These are phyloP conservation scores for Aurantiochytrium sp. DNA, from an alignment of 108 stramenopile genomes.

Conservation along the genomic window DNA sequence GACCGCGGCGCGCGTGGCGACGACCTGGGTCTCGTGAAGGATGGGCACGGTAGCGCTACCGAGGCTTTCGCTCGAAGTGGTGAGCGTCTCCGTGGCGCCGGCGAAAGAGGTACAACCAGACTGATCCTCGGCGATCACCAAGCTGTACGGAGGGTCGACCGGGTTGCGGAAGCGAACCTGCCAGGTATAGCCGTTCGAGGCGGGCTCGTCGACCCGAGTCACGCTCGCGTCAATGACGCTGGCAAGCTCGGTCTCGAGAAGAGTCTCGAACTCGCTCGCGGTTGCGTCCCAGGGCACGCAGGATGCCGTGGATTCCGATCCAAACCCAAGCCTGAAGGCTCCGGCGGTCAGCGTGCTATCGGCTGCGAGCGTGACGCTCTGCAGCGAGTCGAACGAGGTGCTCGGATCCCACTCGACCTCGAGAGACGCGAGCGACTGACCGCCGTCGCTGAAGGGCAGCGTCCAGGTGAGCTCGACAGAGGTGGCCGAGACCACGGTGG, in stretches of 20 bases:
- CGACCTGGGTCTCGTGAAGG: constrained; percentile 55
- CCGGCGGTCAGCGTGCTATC: neutral
- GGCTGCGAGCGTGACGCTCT: neutral
- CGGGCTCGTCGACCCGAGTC: constrained; percentile 41
- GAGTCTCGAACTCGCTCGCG: constrained; percentile 49
- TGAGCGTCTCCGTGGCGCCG: neutral
- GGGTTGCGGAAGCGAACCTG: neutral
- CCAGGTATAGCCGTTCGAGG: neutral
- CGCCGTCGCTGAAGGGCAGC: constrained; percentile 67
- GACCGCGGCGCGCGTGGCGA: constrained; percentile 41
- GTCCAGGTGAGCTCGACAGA: constrained; percentile 54
- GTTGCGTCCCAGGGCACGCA: constrained; percentile 64
- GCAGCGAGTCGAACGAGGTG: constrained; percentile 46
- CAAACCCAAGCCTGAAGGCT: neutral
- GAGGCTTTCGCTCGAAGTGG: neutral
- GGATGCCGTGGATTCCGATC: constrained; percentile 21
- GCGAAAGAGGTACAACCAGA: neutral
- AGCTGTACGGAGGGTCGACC: neutral
- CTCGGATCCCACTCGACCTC: constrained; percentile 62
- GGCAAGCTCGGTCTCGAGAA: constrained; percentile 40
- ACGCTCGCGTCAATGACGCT: constrained; percentile 32
- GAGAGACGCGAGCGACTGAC: constrained; percentile 61
- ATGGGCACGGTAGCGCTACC: constrained; percentile 39
- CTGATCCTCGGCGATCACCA: neutral
- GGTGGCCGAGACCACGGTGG: constrained; percentile 37